Evolutionary conservation across 2,329 filamentous ascomycete genomes (phyloP).

Genomic region (Aureobasidium pullulans): DNA sequence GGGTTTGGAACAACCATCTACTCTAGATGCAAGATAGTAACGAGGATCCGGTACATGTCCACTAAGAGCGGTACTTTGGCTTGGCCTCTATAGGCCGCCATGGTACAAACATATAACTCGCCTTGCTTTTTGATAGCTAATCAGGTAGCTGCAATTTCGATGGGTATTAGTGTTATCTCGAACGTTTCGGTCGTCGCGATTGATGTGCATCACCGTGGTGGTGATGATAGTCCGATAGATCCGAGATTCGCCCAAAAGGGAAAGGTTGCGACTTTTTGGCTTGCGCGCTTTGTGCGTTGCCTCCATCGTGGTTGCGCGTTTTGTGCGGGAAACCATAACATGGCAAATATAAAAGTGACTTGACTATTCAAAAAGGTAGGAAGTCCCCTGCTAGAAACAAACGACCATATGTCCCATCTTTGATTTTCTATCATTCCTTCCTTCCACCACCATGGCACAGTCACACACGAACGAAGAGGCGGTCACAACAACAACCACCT

Average conservation of each 20-base stretch:
- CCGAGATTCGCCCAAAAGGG: not conserved
- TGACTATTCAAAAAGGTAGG: not conserved
- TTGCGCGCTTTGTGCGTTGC: not conserved
- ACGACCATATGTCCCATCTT: not conserved
- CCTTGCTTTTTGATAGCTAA: no score
- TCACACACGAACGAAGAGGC: not conserved
- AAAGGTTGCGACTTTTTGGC: no score
- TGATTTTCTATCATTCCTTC: not conserved
- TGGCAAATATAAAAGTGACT: not conserved
- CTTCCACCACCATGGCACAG: not conserved
- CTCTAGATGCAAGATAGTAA: no score
- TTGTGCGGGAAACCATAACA: constrained; percentile 1
- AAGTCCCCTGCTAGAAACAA: no score
- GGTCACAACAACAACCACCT: constrained; percentile 40
- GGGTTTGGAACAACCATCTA: not conserved
- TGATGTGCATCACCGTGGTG: no score
- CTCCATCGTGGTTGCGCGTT: not conserved
- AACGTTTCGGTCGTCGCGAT: not conserved
- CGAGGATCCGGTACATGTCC: no score
- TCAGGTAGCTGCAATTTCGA: not conserved
- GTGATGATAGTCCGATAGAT: not conserved
- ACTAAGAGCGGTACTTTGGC: no score
- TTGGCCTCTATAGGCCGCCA: no score
- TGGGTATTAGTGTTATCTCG: not conserved
- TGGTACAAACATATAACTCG: no score